Percentiles rank a stretch among this genome's conserved stretches.
Conservation (phyloP, 345 rosid genomes). For the Cardamine occulta region DNA sequence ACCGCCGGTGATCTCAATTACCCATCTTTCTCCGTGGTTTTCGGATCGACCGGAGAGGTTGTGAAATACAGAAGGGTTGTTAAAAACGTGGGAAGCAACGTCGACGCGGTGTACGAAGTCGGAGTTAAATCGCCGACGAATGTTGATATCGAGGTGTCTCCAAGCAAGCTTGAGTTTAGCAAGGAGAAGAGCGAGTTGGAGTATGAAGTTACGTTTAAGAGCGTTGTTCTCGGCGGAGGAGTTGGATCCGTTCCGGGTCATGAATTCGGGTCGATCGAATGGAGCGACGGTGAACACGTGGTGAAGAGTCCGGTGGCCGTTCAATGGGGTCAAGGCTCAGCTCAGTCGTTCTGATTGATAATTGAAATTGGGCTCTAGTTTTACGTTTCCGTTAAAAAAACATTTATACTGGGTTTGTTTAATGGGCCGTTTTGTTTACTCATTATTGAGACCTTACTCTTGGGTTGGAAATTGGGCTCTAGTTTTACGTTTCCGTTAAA, state of each 20-base stretch:
- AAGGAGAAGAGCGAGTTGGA: slow-evolving; percentile 50
- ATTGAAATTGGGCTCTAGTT: slow-evolving; percentile 9
- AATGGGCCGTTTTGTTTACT: slow-evolving; percentile 18
- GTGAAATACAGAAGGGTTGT: slow-evolving; percentile 63
- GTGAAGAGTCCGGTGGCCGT: slow-evolving; percentile 80
- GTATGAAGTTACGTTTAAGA: slow-evolving; percentile 65
- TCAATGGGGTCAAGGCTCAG: slow-evolving; percentile 56
- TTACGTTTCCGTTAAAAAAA: no score
- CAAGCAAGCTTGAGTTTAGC: slow-evolving; percentile 68
- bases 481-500: no score
- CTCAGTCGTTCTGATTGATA: slow-evolving; percentile 47
- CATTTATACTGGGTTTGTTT: not conserved
- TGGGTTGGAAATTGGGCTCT: no score
- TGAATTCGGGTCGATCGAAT: slow-evolving; percentile 71
- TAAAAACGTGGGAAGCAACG: slow-evolving; percentile 66
- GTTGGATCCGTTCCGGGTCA: slow-evolving; percentile 36
- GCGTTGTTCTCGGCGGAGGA: slow-evolving; percentile 46
- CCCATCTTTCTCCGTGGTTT: slow-evolving; percentile 71
- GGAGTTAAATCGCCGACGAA: slow-evolving; percentile 60
- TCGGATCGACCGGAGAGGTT: slow-evolving; percentile 43
- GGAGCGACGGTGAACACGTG: slow-evolving; percentile 74
- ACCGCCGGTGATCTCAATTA: slow-evolving; percentile 73
- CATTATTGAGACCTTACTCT: slow-evolving; percentile 12
- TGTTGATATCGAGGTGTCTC: slow-evolving; percentile 60
- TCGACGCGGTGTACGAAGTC: slow-evolving; percentile 63